Percentiles rank a stretch among this genome's conserved stretches.
Evolutionary conservation across 345 rosid species (phyloP).

Genomic region (Bretschneidera sinensis): DNA sequence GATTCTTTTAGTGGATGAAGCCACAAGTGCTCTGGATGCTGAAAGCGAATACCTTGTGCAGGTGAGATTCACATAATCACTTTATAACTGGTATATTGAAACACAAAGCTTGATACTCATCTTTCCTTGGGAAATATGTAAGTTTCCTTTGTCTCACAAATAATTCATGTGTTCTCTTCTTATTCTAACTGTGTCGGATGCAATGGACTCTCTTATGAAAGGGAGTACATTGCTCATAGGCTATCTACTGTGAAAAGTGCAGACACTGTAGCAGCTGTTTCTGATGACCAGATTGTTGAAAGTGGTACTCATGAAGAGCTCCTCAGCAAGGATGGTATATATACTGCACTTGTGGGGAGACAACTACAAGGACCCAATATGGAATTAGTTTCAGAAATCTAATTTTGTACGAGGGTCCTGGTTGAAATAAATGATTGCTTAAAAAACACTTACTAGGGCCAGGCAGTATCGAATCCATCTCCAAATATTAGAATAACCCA

Average conservation of each 20-base stretch:
- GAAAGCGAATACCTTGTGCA: slow-evolving; percentile 95
- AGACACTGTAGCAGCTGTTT: slow-evolving; percentile 75
- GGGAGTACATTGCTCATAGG: slow-evolving; percentile 98
- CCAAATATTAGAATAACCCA: too few relatives aligned
- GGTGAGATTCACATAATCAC: too few relatives aligned
- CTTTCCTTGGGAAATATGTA: too few relatives aligned
- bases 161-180: not conserved
- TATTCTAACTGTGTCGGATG: slow-evolving; percentile 42
- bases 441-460: too few relatives aligned
- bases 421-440: too few relatives aligned
- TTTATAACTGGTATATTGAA: too few relatives aligned
- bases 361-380: slow-evolving; percentile 44
- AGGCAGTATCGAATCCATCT: too few relatives aligned
- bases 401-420: too few relatives aligned
- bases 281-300: slow-evolving; percentile 74
- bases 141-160: not conserved
- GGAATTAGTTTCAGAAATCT: too few relatives aligned
- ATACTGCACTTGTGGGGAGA: slow-evolving; percentile 63
- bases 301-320: slow-evolving; percentile 58
- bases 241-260: slow-evolving; percentile 86
- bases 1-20: slow-evolving; percentile 83
- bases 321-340: slow-evolving; percentile 31
- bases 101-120: too few relatives aligned
- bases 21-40: slow-evolving; percentile 95
- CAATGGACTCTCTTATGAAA: slow-evolving; percentile 91